Evolutionary conservation across 768 basidiomycete species (phyloP).

Genomic region (Hygrophoropsis aurantiaca): DNA sequence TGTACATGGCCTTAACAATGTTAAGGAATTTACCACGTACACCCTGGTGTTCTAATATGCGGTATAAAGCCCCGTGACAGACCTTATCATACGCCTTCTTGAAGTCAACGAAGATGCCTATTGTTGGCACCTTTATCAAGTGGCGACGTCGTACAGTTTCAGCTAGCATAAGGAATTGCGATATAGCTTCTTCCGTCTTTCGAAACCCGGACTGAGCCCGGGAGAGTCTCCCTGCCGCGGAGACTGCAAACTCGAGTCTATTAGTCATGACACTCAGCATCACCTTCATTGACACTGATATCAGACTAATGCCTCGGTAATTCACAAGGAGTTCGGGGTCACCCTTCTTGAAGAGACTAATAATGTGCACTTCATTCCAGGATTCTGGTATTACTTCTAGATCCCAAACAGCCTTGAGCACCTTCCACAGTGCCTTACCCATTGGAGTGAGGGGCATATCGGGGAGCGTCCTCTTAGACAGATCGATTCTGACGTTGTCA

Average conservation of each 20-base stretch:
- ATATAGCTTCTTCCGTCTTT: constrained; percentile 10
- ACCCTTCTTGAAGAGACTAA: constrained; percentile 8
- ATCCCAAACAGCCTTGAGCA: neutral
- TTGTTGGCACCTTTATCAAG: neutral
- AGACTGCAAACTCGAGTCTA: neutral
- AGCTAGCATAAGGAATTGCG: constrained; percentile 7
- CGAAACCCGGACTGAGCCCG: constrained; percentile 10
- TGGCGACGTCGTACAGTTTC: constrained; percentile 11
- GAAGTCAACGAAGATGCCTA: constrained; percentile 12
- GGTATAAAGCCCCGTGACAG: constrained; percentile 8
- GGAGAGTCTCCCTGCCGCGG: neutral
- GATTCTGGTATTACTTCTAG: neutral
- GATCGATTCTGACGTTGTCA: too few relatives aligned
- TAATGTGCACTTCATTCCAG: constrained; percentile 10
- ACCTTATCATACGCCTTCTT: constrained; percentile 15
- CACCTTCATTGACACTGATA: constrained; percentile 9
- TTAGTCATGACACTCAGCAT: constrained; percentile 6
- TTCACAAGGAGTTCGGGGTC: constrained; percentile 7
- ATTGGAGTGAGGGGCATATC: neutral
- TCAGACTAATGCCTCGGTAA: constrained; percentile 14
- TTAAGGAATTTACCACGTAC: constrained; percentile 3
- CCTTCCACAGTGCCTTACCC: neutral
- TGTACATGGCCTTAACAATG: constrained; percentile 2
- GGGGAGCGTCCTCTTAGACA: too few relatives aligned
- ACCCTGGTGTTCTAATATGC: constrained; percentile 4